Evolutionary conservation across 2,329 filamentous ascomycete genomes (phyloP), one percentile per base, ranked within the genome.

Genomic region (Neopestalotiopsis clavispora): DNA sequence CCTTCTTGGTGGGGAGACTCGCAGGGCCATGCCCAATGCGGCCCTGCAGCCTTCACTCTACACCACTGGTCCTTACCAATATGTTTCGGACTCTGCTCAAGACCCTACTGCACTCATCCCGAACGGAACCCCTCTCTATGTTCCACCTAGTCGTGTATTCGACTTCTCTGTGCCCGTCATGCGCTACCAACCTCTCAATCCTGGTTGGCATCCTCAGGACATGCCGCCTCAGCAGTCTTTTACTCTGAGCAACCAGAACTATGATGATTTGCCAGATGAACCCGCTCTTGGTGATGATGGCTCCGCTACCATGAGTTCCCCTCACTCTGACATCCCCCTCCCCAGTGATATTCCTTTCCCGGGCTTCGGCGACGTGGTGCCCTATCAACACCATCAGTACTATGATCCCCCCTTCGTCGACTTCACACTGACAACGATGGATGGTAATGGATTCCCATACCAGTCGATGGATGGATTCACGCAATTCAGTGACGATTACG

Each of bases 41-140:
- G 65, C 30, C n/a, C 40, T 52, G 56, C 23, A 42, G 32, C 34
- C 56, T 42, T 7, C 2, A 42, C 38, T 17, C 28, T 52, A 34
- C 40, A 40, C 66, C 40, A 28, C 42, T 58, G 12, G 38, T 42
- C 32, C 66, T 49, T 38, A 28, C 45, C 30, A 20, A 23, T 38
- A 62, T 38, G 74, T 6, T 70, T 67, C 34, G 38, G 65, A 40
- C n/a, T 30, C 40, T 66, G 63, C n/a, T 40, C 59, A 17, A 17
- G 32, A 40, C 30, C 34, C 17, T 20, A 62, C 42, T 32, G 28
- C 42, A 28, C 10, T n/a, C 49, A 23, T 14, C 23, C 49, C 17
- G 34, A 49, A 28, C 42, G 14, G 17, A 23, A 23, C 60, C 34
- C 60, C 28, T 30, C 30, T 17, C 20, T 23, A 23, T 45, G 30